These are phyloP conservation scores for Gliomastix tumulicola DNA, from an alignment of 2,329 filamentous ascomycete species.

Conservation along the genomic window DNA sequence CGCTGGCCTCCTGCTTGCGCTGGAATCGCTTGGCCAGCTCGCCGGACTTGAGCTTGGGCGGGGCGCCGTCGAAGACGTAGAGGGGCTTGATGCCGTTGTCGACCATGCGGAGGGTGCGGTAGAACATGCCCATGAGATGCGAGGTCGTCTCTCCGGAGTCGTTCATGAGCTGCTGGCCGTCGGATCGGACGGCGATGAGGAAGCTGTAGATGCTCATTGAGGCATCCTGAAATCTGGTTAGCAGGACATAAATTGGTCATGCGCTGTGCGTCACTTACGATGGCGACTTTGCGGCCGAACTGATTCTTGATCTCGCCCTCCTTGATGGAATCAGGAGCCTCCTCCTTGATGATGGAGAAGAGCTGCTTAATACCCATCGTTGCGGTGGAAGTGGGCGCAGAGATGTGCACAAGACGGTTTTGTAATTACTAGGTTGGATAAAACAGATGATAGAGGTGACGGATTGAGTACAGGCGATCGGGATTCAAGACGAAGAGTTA, in stretches of 20 bases:
- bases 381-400: slow-evolving; percentile 9
- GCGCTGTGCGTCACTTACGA: slow-evolving; percentile 57
- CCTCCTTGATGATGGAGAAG: slow-evolving; percentile 77
- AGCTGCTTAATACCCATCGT: slow-evolving; percentile 65
- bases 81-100: slow-evolving; percentile 98
- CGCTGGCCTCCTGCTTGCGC: slow-evolving; percentile 86
- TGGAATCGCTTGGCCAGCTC: slow-evolving; percentile 95
- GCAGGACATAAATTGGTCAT: too few species aligned
- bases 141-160: slow-evolving; percentile 96
- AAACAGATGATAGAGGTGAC: too few species aligned
- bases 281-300: slow-evolving; percentile 96
- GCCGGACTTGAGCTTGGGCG: slow-evolving; percentile 94
- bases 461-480: too few species aligned
- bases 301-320: slow-evolving; percentile 98
- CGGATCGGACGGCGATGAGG: slow-evolving; percentile 92
- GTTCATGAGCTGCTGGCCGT: slow-evolving; percentile 92
- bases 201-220: slow-evolving; percentile 99
- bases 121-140: slow-evolving; percentile 99
- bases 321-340: slow-evolving; percentile 93
- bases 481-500: too few species aligned
- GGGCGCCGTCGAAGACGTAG: slow-evolving; percentile 95
- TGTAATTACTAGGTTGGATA: too few species aligned
- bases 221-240: slow-evolving; percentile 22
- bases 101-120: slow-evolving; percentile 94
- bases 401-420: too few species aligned